Conservation (phyloP, 2,329 filamentous ascomycete genomes). For the Neophaeococcomyces aloes region DNA sequence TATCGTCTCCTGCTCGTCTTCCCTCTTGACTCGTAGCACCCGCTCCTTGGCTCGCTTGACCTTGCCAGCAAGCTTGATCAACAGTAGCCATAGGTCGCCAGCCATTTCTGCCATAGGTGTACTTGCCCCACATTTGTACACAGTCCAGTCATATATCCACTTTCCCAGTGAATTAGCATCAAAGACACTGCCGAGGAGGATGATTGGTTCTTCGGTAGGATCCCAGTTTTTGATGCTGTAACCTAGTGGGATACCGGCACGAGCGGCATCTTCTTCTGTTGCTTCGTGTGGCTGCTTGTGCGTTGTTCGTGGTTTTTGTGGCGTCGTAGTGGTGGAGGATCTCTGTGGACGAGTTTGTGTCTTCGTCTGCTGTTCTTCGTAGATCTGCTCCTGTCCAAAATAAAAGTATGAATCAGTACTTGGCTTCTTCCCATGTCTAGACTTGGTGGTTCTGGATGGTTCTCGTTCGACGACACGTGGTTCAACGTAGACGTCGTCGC, state of each 20-base stretch:
- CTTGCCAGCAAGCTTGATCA: conserved; percentile 90
- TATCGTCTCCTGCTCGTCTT: conserved; percentile 67
- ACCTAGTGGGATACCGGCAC: conserved; percentile 65
- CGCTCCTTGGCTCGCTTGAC: conserved; percentile 80
- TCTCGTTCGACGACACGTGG: conserved; percentile 37
- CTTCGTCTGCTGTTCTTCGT: conserved; percentile 45
- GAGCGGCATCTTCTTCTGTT: conserved; percentile 54
- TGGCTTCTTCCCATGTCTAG: conserved; percentile 34
- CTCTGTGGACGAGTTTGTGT: conserved; percentile 39
- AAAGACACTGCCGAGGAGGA: conserved; percentile 89
- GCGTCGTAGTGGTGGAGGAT: conserved; percentile 42
- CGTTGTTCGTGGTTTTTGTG: conserved; percentile 31
- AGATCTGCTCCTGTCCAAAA: conserved; percentile 44
- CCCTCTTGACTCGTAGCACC: conserved; percentile 58
- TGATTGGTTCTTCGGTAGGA: conserved; percentile 82
- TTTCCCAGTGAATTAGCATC: conserved; percentile 95
- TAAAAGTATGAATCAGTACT: conserved; percentile 43
- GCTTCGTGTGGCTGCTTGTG: conserved; percentile 37
- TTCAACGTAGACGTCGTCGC: conserved; percentile 45
- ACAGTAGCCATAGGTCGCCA: conserved; percentile 85
- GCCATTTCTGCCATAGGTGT: conserved; percentile 83
- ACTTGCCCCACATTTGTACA: conserved; percentile 71
- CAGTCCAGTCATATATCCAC: conserved; percentile 99
- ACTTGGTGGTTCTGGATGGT: conserved; percentile 30
- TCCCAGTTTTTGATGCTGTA: conserved; percentile 99